Evolutionary conservation across 208 protist genomes (phyloP).

Genomic region (Wallacemonas rigidus): DNA sequence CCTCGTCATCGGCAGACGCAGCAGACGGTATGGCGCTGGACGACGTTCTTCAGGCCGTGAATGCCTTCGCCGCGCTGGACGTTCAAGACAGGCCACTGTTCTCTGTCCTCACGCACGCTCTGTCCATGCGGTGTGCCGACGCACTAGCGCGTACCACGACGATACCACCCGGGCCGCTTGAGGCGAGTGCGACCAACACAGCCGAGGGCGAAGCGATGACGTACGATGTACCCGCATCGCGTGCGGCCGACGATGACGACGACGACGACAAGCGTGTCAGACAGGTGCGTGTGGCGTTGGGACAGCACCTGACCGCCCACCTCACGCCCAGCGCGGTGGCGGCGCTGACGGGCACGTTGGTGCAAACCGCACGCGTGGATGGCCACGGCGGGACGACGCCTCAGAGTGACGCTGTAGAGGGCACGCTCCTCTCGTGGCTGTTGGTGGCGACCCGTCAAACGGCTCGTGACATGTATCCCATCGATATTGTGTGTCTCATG

Average conservation of each 20-base stretch:
- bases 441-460: constrained; percentile 39
- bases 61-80: constrained; percentile 80
- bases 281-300: constrained; percentile 10
- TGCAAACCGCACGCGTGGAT: constrained; percentile 5
- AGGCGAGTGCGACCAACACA: too few relatives aligned
- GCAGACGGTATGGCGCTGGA: constrained; percentile 8
- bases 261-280: too few relatives aligned
- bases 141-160: not conserved
- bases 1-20: not conserved
- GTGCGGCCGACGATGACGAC: too few relatives aligned
- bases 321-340: constrained; percentile 71
- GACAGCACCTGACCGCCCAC: constrained; percentile 30
- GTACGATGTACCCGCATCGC: too few relatives aligned
- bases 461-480: constrained; percentile 63
- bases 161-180: not conserved
- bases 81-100: constrained; percentile 60
- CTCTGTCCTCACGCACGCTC: constrained; percentile 48
- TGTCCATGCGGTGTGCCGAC: constrained; percentile 36
- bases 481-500: constrained; percentile 70
- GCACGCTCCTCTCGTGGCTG: constrained; percentile 54
- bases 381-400: not conserved
- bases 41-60: constrained; percentile 55
- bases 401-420: constrained; percentile 6
- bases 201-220: too few relatives aligned
- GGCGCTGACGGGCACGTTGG: constrained; percentile 39